Conservation (phyloP, 768 basidiomycete genomes). For the Porpolomopsis calyptriformis region DNA sequence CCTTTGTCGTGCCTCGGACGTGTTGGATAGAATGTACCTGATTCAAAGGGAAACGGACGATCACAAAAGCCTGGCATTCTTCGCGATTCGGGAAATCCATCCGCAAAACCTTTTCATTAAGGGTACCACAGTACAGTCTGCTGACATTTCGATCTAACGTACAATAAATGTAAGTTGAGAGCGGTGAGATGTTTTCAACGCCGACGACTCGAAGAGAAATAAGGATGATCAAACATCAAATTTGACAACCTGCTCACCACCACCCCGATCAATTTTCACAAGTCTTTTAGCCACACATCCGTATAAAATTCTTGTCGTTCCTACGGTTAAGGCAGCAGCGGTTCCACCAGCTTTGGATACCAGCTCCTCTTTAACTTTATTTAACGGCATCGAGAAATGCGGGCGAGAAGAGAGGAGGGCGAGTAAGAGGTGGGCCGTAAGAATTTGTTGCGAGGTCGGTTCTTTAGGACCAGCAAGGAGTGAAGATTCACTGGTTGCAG, state of each 20-base stretch:
- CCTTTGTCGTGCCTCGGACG: no score
- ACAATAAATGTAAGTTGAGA: no score
- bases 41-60: no score
- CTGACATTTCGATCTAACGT: no score
- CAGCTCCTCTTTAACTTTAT: conserved; percentile 50
- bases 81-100: no score
- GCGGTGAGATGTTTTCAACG: no score
- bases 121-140: no score
- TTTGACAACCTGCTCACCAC: conserved; percentile 63
- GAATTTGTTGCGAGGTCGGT: conserved; percentile 52
- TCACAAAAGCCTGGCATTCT: no score
- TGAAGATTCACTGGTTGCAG: conserved; percentile 43
- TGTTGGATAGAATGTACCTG: no score
- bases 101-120: no score
- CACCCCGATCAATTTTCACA: conserved; percentile 64
- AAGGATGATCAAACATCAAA: conserved; percentile 60
- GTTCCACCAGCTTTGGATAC: conserved; percentile 27
- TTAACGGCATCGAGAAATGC: conserved; percentile 47
- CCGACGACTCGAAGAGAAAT: no score
- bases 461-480: conserved; percentile 30
- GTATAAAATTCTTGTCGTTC: conserved; percentile 56
- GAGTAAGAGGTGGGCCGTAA: conserved; percentile 58
- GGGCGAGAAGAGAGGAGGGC: conserved; percentile 45
- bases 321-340: conserved; percentile 27
- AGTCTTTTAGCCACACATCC: conserved; percentile 74